Base-by-base conservation (phyloP, 768 basidiomycete genomes). In the Amyloporia xantha region DNA sequence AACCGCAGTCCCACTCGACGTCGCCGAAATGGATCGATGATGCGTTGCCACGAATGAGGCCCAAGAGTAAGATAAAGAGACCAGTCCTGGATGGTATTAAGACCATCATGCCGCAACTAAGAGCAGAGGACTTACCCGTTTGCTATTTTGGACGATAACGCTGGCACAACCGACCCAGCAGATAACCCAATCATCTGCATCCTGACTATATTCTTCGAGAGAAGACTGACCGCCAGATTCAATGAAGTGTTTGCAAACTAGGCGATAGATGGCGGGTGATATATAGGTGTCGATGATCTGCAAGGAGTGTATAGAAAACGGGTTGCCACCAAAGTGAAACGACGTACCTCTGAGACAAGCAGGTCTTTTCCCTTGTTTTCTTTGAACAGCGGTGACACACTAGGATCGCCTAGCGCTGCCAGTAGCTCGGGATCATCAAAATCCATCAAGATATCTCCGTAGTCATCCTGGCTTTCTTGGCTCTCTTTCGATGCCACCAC, bases 381-480 rank as follows among this genome's bases (percentile, higher is more conserved):
- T n/a, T 58, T 53, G 2, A 60, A 50, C 4, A 45, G 49, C n/a
- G 61, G 33, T 5, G 56, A 48, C 4, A 58, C 57, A 2, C 50
- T 63, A 12, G 61, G 66, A 9, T 65, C 69, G 15, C 71, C 76
- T 5, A 86, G 69, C 5, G 81, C 71, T 24, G 77, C 81, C 15
- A 76, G 58, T 1, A 86, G 61, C 13, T 71, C 73, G 19, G 81
- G 82, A 56, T 89, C 85, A 45, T 77, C 67, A 11, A 44, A 41
- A 30, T 48, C 20, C 20, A 81, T 69, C 47, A 84, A 79, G 41
- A 84, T 66, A 51, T 79, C 76, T 13, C 75, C 79, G 54, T 81
- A 91, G 45, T 84, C 81, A 48, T 91, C 87, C 59, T 93, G 88
- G 54, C 84, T 90, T 52, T 91, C 89, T 57, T 79, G 78, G 38